These are phyloP conservation scores for Ettlia oleoabundans DNA, from an alignment of 139 green algal species.

Conservation along the genomic window DNA sequence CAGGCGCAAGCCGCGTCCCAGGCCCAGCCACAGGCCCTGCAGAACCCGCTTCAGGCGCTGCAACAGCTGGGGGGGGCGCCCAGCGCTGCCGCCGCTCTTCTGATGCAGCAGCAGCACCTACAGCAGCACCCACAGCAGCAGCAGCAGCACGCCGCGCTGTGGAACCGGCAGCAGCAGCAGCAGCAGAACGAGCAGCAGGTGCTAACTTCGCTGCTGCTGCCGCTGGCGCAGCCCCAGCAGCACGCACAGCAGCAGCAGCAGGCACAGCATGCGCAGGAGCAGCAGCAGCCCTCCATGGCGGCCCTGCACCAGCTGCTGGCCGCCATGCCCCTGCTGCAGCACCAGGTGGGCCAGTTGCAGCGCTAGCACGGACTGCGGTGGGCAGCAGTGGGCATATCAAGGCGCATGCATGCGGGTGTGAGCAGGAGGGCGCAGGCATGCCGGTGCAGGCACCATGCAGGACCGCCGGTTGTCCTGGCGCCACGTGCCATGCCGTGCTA, in stretches of 20 bases:
- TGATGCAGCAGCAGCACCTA: not conserved
- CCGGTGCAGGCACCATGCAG: too few species aligned
- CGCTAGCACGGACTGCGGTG: too few species aligned
- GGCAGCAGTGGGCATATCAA: too few species aligned
- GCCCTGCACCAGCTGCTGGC: not conserved
- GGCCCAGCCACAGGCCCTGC: not conserved
- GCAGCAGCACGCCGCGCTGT: not conserved
- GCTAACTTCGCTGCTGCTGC: not conserved
- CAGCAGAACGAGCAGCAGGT: not conserved
- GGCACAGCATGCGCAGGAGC: not conserved
- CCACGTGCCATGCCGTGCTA: too few species aligned
- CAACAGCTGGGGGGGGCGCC: not conserved
- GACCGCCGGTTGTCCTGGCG: too few species aligned
- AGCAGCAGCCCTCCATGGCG: not conserved
- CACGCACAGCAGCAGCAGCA: not conserved
- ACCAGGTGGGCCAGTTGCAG: not conserved
- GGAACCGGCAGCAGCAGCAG: too few species aligned
- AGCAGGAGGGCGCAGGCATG: too few species aligned
- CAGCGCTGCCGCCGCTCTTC: too few species aligned
- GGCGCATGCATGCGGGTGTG: too few species aligned
- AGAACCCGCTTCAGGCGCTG: not conserved
- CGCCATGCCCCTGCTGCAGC: not conserved
- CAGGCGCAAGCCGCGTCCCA: not conserved
- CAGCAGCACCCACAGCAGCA: not conserved
- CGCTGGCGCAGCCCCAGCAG: not conserved